These are phyloP conservation scores for Pseudocercospora crystallina DNA, from an alignment of 2,329 filamentous ascomycete species.

Conservation along the genomic window DNA sequence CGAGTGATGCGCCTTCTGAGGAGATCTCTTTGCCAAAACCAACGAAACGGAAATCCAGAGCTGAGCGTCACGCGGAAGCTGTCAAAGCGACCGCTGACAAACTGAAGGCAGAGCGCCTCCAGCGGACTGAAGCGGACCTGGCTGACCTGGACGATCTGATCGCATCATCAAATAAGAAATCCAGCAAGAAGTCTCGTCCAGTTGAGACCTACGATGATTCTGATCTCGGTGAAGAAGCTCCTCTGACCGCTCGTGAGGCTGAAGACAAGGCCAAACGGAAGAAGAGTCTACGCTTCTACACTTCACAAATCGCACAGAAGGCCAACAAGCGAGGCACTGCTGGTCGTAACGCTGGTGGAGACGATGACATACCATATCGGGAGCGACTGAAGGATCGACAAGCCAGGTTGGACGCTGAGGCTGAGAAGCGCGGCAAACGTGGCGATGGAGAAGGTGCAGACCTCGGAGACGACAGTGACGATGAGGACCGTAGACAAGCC, in stretches of 20 bases:
- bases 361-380: conserved; percentile 80
- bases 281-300: conserved; percentile 95
- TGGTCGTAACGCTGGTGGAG: conserved; percentile 72
- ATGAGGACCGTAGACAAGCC: conserved; percentile 59
- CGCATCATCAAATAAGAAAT: conserved; percentile 34
- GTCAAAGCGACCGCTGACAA: conserved; percentile 56
- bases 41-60: conserved; percentile 49
- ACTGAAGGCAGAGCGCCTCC: conserved; percentile 54
- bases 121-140: conserved; percentile 66
- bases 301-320: conserved; percentile 94
- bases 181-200: conserved; percentile 12
- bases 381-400: conserved; percentile 86
- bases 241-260: conserved; percentile 72
- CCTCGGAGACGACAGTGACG: conserved; percentile 69
- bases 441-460: conserved; percentile 61
- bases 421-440: conserved; percentile 76
- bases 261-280: conserved; percentile 86
- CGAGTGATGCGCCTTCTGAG: conserved; percentile 27
- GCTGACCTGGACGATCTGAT: conserved; percentile 68
- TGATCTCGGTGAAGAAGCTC: conserved; percentile 89
- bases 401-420: conserved; percentile 82
- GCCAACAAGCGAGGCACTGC: conserved; percentile 77
- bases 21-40: conserved; percentile 22
- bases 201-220: conserved; percentile 61
- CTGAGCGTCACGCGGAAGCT: conserved; percentile 51